These are phyloP conservation scores for Waltiozyma sp. DNA, from an alignment of 1,139 yeast genomes.

Conservation along the genomic window DNA sequence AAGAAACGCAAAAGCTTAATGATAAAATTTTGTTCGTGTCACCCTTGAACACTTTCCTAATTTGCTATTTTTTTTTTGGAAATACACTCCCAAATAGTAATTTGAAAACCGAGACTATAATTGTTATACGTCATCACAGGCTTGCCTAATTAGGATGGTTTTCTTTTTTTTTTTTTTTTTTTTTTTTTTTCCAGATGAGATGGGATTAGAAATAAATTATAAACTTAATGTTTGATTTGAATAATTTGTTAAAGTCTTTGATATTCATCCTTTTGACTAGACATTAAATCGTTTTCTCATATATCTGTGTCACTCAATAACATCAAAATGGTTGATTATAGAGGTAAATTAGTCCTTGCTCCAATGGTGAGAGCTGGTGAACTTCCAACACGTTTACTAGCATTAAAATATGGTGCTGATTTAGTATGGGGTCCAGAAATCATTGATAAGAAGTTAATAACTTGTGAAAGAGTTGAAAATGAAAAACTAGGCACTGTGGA, in stretches of 20 bases:
- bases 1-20: too few relatives aligned
- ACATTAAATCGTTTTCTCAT: not conserved
- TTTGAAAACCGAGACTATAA: too few relatives aligned
- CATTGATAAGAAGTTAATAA: slow-evolving; percentile 70
- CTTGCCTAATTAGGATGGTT: not conserved
- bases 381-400: slow-evolving; percentile 73
- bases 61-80: too few relatives aligned
- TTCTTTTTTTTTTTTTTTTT: not conserved
- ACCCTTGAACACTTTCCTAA: not conserved
- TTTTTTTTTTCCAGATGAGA: not conserved
- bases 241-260: too few relatives aligned
- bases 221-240: too few relatives aligned
- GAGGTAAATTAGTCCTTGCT: slow-evolving; percentile 75
- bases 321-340: slow-evolving; percentile 31
- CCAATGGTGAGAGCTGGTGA: slow-evolving; percentile 98
- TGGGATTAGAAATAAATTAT: not conserved
- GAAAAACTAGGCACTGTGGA: slow-evolving; percentile 47
- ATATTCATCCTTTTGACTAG: not conserved
- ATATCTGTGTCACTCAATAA: too few relatives aligned
- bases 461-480: slow-evolving; percentile 56
- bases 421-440: slow-evolving; percentile 95
- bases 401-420: slow-evolving; percentile 81
- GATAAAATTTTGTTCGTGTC: too few relatives aligned
- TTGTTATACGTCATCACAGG: not conserved
- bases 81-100: not conserved